Conservation (phyloP, 73 alveolate species). For the Diophrys sp. region DNA sequence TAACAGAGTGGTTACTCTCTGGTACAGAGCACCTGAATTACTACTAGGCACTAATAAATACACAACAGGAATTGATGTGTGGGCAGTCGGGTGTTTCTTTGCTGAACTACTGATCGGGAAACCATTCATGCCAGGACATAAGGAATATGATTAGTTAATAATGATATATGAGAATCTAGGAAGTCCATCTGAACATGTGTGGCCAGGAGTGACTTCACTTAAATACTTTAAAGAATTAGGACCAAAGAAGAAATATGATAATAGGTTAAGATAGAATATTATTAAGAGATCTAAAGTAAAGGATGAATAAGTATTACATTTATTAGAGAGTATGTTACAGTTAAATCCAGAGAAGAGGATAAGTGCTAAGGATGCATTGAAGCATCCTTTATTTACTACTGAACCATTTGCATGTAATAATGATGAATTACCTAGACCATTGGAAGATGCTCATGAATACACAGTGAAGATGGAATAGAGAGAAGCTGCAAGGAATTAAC, state of each 20-base stretch:
- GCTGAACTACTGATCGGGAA: conserved; percentile 83
- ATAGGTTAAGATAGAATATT: conserved; percentile 56
- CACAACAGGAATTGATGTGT: conserved; percentile 71
- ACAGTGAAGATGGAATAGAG: conserved; percentile 77
- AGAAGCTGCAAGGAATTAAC: conserved; percentile 21
- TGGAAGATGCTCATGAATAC: conserved; percentile 91
- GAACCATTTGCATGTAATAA: conserved; percentile 72
- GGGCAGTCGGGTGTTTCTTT: conserved; percentile 95
- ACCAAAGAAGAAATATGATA: conserved; percentile 65
- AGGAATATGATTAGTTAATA: conserved; percentile 76
- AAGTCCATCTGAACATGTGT: conserved; percentile 71
- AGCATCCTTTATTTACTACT: conserved; percentile 84
- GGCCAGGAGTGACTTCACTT: conserved; percentile 10
- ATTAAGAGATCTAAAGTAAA: conserved; percentile 4
- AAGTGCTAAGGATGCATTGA: conserved; percentile 86
- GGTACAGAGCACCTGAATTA: conserved; percentile 67
- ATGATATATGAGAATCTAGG: conserved; percentile 92
- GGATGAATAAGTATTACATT: conserved; percentile 74
- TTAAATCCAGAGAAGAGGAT: conserved; percentile 90
- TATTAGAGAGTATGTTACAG: conserved; percentile 77
- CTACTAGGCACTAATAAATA: conserved; percentile 33
- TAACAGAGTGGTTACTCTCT: conserved; percentile 56
- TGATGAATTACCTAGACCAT: conserved; percentile 73
- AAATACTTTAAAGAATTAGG: conserved; percentile 23
- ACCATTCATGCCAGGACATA: conserved; percentile 74